Percentiles rank a stretch among this genome's conserved stretches.
Conservation (phyloP, 202 grass and related monocot species). For the Panicum hallii region DNA sequence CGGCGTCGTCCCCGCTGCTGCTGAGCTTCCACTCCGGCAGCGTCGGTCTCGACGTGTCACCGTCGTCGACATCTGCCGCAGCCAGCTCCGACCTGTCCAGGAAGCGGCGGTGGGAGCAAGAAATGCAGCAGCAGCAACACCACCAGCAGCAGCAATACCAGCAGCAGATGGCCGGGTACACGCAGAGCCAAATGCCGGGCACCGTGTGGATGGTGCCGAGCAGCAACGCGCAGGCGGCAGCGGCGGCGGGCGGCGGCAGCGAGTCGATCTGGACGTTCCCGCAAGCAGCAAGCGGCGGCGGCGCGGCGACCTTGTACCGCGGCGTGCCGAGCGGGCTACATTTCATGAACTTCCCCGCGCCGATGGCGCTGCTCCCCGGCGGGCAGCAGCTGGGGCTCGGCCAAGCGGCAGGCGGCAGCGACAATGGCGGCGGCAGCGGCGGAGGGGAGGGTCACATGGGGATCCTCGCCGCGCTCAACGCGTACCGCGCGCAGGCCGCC, state of each 20-base stretch:
- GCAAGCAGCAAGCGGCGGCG: constrained; percentile 43
- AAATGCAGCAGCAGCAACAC: constrained; percentile 68
- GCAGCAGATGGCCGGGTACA: constrained; percentile 91
- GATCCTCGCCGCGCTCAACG: constrained; percentile 76
- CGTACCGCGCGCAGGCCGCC: constrained; percentile 59
- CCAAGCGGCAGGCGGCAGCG: constrained; percentile 29
- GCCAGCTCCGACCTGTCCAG: constrained; percentile 55
- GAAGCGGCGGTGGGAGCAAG: constrained; percentile 87
- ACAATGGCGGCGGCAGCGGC: constrained; percentile 31
- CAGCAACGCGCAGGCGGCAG: constrained; percentile 62
- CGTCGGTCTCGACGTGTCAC: constrained; percentile 65
- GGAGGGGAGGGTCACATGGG: constrained; percentile 73
- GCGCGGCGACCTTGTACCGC: constrained; percentile 61
- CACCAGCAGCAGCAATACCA: constrained; percentile 54
- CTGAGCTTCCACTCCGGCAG: constrained; percentile 86
- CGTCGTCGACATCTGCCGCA: constrained; percentile 51
- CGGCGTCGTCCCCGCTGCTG: constrained; percentile 70
- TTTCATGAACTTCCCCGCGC: constrained; percentile 89
- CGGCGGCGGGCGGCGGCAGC: not conserved
- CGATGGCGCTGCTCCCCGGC: constrained; percentile 73
- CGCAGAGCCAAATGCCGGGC: constrained; percentile 85
- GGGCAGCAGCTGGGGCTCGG: constrained; percentile 80
- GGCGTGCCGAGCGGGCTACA: constrained; percentile 81
- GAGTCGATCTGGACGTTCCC: constrained; percentile 92
- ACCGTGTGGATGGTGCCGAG: constrained; percentile 90